Base-by-base conservation (phyloP, 164 flowering plant species). In the Chimonanthus praecox region DNA sequence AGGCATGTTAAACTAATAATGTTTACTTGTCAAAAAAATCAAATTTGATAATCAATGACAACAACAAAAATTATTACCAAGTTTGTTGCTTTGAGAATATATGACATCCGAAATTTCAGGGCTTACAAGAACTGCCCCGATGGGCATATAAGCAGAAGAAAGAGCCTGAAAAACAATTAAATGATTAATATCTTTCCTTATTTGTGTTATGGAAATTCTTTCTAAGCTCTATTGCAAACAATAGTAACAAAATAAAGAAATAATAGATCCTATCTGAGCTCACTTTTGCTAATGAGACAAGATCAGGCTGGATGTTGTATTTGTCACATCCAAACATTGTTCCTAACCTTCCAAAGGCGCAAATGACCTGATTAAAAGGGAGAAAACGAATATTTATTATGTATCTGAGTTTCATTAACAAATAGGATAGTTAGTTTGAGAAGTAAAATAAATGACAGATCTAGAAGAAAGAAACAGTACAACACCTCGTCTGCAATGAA, bases 311-410 rank as follows among this genome's bases (percentile, higher is more conserved):
- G 61, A 96, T 94, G 77, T 85, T 85, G 78, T 90, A 96, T 81
- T 90, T 96, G 78, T 96, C 99, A 78, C 94, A 88, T 15, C 99
- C 98, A 83, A 79, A 96, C 98, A 92, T 90, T 67, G 97, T 88
- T 47, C 99, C 99, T 8, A 96, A 90, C 83, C 99, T 88, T 81
- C 99, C 99, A 81, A 96, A 96, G 45, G 92, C 99, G 83, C 98
- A 92, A 44, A 96, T 92, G 2, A 92, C 97, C 97, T 92, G 68
- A 7, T 78, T 75, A 13, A 67, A 69, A 6, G 16, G 44, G 73
- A 67, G 58, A 64, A 50, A 66, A 9, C 0, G 33, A 10, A 63
- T 4, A 65, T 62, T 62, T 62, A 62, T 33, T 62, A 3, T 62
- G n/a, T 7, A 62, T 62, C 44, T n/a, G 11, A 16, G 33, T 10